phyloP scores from a whole-genome alignment of 1,284 basidiomycete species.

The Leccinum pachyderme region DNA sequence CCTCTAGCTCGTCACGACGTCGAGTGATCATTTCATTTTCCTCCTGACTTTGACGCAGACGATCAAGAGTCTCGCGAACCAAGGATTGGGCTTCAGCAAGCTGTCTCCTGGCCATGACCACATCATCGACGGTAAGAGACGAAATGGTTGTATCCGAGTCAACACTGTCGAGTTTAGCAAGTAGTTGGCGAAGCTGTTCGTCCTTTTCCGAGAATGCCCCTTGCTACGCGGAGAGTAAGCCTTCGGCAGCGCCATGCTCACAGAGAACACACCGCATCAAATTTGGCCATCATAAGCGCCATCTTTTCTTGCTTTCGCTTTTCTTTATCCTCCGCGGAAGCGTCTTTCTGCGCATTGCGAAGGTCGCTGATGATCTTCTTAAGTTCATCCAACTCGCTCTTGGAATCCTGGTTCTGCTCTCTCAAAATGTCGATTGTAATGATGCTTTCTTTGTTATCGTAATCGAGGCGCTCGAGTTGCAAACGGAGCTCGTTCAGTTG shows the following conservation, averaged over 20 bases:
- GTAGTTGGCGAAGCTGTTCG: constrained; percentile 81
- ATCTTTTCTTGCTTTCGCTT: constrained; percentile 99
- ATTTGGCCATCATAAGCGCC: constrained; percentile 99
- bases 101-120: constrained; percentile 80
- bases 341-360: constrained; percentile 81
- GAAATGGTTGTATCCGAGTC: constrained; percentile 59
- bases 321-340: constrained; percentile 92
- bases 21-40: constrained; percentile 87
- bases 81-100: constrained; percentile 86
- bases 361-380: constrained; percentile 79
- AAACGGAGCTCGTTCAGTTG: constrained; percentile 91
- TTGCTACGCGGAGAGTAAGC: constrained; percentile 47
- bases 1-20: constrained; percentile 86
- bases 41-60: constrained; percentile 86
- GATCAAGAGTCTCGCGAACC: constrained; percentile 87
- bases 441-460: constrained; percentile 92
- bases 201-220: constrained; percentile 92
- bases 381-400: constrained; percentile 88
- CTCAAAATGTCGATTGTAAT: constrained; percentile 97
- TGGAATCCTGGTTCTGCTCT: constrained; percentile 90
- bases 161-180: constrained; percentile 80
- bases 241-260: not conserved
- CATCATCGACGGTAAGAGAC: constrained; percentile 70
- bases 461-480: constrained; percentile 89
- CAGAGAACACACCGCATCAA: constrained; percentile 73